These are phyloP conservation scores for Plasmodium blacklocki DNA, from an alignment of 169 alveolate genomes.

Conservation along the genomic window DNA sequence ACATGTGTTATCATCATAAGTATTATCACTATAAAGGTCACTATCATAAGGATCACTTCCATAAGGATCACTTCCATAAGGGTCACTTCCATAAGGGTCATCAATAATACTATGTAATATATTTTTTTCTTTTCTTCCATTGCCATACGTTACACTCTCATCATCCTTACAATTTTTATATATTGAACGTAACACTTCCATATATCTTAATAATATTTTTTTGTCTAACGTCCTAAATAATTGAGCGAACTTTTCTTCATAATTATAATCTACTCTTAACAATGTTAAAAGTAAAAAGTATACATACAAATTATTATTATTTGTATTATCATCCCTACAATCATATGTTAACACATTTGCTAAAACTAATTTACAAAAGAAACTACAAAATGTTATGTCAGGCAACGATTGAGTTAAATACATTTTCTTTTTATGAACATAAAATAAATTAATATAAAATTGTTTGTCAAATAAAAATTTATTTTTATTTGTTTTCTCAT, in stretches of 20 bases:
- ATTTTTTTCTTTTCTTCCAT: too few species aligned
- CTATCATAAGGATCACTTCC: too few species aligned
- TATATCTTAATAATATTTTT: neutral
- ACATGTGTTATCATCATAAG: neutral
- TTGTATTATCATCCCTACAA: neutral
- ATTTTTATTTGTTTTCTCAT: neutral
- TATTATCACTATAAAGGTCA: too few species aligned
- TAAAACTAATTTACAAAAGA: constrained; percentile 8
- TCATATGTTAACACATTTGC: neutral
- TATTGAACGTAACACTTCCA: neutral
- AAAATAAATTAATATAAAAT: constrained; percentile 30
- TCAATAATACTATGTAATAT: too few species aligned
- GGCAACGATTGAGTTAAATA: constrained; percentile 1
- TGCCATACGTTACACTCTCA: neutral
- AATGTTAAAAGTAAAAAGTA: neutral
- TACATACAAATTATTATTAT: neutral
- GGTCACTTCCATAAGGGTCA: too few species aligned
- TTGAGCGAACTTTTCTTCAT: neutral
- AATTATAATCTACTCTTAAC: neutral
- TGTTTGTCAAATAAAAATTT: constrained; percentile 15
- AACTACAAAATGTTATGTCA: constrained; percentile 12
- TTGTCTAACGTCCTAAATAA: neutral
- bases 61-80: too few species aligned
- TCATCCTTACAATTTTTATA: neutral
- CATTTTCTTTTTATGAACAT: constrained; percentile 25